Evolutionary conservation across 2,329 filamentous ascomycete species (phyloP).

Genomic region (Fusarium continuum): DNA sequence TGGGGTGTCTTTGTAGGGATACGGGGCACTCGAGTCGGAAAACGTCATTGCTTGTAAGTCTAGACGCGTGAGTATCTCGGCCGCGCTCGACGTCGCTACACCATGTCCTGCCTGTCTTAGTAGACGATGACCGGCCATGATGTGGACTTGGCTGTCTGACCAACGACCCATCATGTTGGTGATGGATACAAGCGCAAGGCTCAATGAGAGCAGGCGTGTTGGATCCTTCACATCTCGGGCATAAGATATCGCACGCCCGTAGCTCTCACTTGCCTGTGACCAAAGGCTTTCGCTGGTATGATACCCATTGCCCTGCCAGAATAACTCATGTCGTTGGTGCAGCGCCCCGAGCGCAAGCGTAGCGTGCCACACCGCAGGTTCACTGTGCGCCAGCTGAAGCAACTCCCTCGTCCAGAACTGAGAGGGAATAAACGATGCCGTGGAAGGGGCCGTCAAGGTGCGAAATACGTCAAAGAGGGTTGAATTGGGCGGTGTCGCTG

Average conservation of each 20-base stretch:
- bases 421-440: conserved; percentile 43
- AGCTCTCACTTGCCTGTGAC: conserved; percentile 40
- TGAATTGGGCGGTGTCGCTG: conserved; percentile 18
- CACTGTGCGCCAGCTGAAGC: conserved; percentile 48
- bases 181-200: conserved; percentile 46
- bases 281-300: conserved; percentile 12
- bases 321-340: conserved; percentile 42
- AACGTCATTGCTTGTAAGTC: conserved; percentile 50
- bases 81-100: conserved; percentile 20
- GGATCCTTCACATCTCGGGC: conserved; percentile 43
- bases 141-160: conserved; percentile 46
- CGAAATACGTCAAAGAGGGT: conserved; percentile 50
- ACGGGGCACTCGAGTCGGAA: conserved; percentile 45
- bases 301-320: conserved; percentile 9
- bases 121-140: conserved; percentile 44
- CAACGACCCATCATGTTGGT: conserved; percentile 47
- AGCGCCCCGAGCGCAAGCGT: conserved; percentile 49
- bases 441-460: conserved; percentile 43
- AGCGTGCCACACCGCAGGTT: conserved; percentile 50
- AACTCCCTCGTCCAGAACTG: conserved; percentile 47
- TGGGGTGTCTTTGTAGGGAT: conserved; percentile 35
- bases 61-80: conserved; percentile 44
- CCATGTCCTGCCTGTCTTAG: conserved; percentile 32
- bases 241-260: conserved; percentile 43
- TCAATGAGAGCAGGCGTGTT: conserved; percentile 43